Evolutionary conservation across 305 asterid species (phyloP).

Genomic region (Fraxinus angustifolia): DNA sequence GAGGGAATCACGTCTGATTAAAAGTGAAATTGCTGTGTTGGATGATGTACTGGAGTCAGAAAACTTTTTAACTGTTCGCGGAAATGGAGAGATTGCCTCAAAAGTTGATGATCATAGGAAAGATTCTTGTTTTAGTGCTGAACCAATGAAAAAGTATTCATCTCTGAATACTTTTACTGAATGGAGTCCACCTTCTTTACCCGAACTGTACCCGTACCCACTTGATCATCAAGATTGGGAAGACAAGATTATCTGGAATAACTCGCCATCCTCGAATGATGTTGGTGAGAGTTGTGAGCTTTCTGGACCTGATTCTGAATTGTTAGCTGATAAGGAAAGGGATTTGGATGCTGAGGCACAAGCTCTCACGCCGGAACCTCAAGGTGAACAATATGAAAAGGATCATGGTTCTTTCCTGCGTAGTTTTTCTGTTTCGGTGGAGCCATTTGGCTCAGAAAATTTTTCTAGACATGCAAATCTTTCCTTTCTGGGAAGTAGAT

Average conservation of each 20-base stretch:
- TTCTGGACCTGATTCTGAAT: constrained; percentile 80
- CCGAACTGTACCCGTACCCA: constrained; percentile 64
- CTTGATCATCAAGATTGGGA: constrained; percentile 99
- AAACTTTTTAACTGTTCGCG: constrained; percentile 35
- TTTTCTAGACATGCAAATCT: constrained; percentile 26
- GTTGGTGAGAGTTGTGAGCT: constrained; percentile 72
- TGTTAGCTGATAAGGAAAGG: constrained; percentile 43
- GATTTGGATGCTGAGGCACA: constrained; percentile 36
- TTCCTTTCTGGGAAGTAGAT: constrained; percentile 32
- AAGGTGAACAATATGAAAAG: constrained; percentile 38
- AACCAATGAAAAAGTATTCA: constrained; percentile 56
- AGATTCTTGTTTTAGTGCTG: constrained; percentile 62
- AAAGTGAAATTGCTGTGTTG: constrained; percentile 32
- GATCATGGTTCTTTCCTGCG: constrained; percentile 36
- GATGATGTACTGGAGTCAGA: constrained; percentile 43
- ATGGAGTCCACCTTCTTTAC: constrained; percentile 38
- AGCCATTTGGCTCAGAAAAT: constrained; percentile 60
- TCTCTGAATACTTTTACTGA: constrained; percentile 37
- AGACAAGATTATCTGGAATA: constrained; percentile 83
- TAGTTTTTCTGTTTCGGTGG: constrained; percentile 45
- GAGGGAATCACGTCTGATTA: constrained; percentile 35
- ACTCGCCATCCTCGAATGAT: constrained; percentile 58
- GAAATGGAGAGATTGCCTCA: constrained; percentile 30
- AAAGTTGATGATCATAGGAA: constrained; percentile 36
- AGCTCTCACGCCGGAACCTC: constrained; percentile 30